Percentiles rank a stretch among this genome's conserved stretches.
Conservation (phyloP, 2,329 filamentous ascomycete genomes). For the Colletotrichum salicis region DNA sequence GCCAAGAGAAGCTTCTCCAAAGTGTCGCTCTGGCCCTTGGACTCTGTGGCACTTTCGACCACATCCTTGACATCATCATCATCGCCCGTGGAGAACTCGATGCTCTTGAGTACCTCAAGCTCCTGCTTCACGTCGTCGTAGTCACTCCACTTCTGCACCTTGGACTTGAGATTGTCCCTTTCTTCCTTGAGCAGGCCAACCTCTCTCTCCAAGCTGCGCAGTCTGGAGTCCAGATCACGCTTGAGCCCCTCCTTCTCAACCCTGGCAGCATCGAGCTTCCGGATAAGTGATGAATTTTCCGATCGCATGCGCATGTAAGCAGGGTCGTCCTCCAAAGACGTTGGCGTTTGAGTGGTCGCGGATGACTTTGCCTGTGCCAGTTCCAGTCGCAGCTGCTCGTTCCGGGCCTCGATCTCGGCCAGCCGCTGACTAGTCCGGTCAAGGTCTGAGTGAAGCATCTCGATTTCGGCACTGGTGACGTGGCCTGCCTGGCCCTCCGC, state of each 20-base stretch:
- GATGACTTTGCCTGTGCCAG: slow-evolving; percentile 88
- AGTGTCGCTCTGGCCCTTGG: slow-evolving; percentile 77
- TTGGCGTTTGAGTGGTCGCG: slow-evolving; percentile 67
- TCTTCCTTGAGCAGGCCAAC: slow-evolving; percentile 80
- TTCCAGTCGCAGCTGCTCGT: slow-evolving; percentile 91
- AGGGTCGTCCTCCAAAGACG: slow-evolving; percentile 86
- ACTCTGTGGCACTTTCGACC: slow-evolving; percentile 58
- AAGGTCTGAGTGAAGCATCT: slow-evolving; percentile 90
- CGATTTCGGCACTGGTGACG: slow-evolving; percentile 88
- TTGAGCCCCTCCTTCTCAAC: slow-evolving; percentile 87
- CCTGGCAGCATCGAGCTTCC: slow-evolving; percentile 84
- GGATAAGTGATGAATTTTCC: slow-evolving; percentile 91
- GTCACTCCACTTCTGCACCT: slow-evolving; percentile 89
- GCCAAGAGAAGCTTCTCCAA: slow-evolving; percentile 91
- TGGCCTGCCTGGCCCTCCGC: slow-evolving; percentile 66
- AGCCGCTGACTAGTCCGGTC: slow-evolving; percentile 88
- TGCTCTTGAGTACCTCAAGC: slow-evolving; percentile 95
- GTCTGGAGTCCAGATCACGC: slow-evolving; percentile 77
- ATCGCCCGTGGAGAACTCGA: slow-evolving; percentile 93
- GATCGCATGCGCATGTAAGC: slow-evolving; percentile 87
- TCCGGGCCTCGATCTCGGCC: slow-evolving; percentile 91
- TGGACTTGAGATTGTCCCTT: slow-evolving; percentile 80
- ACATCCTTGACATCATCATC: slow-evolving; percentile 68
- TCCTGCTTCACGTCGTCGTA: slow-evolving; percentile 98
- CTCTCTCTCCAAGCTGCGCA: slow-evolving; percentile 84